Evolutionary conservation across 169 alveolate species (phyloP), one percentile per base, ranked within the genome.

Genomic region (Eimeria mitis): DNA sequence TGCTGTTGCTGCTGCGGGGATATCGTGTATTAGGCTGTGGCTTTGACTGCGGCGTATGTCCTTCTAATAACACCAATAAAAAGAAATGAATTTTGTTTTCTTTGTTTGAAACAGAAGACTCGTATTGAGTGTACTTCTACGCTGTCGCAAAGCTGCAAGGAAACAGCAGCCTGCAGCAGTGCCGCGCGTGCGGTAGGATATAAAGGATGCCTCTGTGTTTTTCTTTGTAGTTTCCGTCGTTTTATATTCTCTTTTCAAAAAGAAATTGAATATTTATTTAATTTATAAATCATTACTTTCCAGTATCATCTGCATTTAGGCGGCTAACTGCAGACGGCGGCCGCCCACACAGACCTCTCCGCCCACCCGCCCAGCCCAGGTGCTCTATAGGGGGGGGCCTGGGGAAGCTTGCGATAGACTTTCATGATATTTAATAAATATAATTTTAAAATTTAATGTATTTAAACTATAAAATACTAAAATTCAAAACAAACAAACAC

Each of bases 321-420:
- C 85, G 23, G 61, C 59, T 75, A 25, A n/a, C n/a, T 34, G 56
- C 56, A 23, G 21, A 34, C 0, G 85, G 25, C 85, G 34, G 61
- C 61, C 85, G 85, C 85, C 61, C 85, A 37, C 61, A 44, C 61
- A 40, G 42, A 52, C 37, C 52, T 44, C 37, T 34, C 85, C 54
- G 85, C 85, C 85, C 85, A 75, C 85, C 85, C 14, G 78, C 78
- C 78, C 78, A 68, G 78, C 78, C 78, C 78, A 68, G 78, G 78
- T 34, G 61, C 85, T 75, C 54, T 75, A 14, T 40, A n/a, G n/a
- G n/a, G n/a, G n/a, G 34, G 40, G 37, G 85, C 37, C 85, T 34
- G 16, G 8, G 61, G 8, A 54, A 8, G 23, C 44, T 68, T 68
- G 44, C 19, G 23, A 31, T 68, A 68, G 44, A 5, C 34, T 34